These are phyloP conservation scores for Phylloporus scabripes DNA, from an alignment of 768 basidiomycete genomes.

Conservation along the genomic window DNA sequence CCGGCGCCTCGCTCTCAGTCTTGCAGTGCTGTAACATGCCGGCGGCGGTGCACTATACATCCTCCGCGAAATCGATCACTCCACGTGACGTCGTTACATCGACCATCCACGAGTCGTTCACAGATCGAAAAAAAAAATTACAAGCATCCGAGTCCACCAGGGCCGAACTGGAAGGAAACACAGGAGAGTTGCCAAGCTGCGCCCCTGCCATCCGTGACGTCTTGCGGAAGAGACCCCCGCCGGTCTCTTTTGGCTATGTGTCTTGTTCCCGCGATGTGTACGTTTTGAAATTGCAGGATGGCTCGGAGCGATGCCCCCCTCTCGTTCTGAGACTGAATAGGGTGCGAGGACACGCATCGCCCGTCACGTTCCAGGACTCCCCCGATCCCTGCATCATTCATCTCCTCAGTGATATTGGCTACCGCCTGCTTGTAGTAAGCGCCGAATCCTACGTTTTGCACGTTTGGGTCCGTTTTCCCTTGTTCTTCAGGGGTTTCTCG, in stretches of 20 bases:
- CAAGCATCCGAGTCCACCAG: not conserved
- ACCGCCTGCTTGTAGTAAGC: conserved; percentile 1
- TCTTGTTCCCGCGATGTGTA: not conserved
- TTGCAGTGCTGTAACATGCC: not conserved
- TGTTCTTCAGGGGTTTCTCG: not conserved
- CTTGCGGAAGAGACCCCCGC: not conserved
- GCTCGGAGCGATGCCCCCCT: conserved; percentile 3
- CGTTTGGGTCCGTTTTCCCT: not conserved
- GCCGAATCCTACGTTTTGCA: not conserved
- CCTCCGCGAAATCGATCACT: not conserved
- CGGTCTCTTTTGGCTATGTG: not conserved
- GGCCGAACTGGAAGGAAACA: not conserved
- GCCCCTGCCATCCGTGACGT: not conserved
- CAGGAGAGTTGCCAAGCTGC: conserved; percentile 1
- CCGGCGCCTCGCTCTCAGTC: not conserved
- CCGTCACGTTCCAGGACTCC: not conserved
- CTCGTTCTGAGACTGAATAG: not conserved
- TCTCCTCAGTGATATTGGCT: conserved; percentile 1
- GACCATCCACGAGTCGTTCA: not conserved
- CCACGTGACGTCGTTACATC: not conserved
- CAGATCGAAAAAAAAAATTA: not conserved
- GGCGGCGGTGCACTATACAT: not conserved
- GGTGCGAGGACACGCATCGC: not conserved
- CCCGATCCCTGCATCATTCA: not conserved
- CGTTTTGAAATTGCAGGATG: conserved; percentile 8